A percentile compares a stretch with the other conserved stretches of the same genome.
These are phyloP conservation scores for Ramaria sp. DNA, from an alignment of 768 basidiomycete genomes.

Conservation along the genomic window DNA sequence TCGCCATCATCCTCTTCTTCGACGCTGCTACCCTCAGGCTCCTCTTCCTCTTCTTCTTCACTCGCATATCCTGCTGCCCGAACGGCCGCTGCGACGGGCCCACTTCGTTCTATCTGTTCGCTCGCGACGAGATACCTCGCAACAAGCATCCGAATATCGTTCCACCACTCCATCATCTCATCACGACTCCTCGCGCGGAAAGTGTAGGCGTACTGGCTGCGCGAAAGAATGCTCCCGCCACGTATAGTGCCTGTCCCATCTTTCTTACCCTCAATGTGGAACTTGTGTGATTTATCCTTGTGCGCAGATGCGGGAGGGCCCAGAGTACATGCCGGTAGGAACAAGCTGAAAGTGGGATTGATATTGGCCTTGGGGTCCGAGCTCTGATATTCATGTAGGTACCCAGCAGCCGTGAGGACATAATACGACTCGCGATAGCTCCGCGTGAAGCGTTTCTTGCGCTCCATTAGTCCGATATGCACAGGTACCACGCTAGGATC, in stretches of 20 bases:
- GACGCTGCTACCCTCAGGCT: slow-evolving; percentile 50
- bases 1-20: slow-evolving; percentile 38
- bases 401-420: slow-evolving; percentile 91
- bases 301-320: slow-evolving; percentile 70
- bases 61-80: slow-evolving; percentile 80
- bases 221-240: slow-evolving; percentile 37
- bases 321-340: slow-evolving; percentile 91
- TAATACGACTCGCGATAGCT: slow-evolving; percentile 79
- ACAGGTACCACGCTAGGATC: slow-evolving; percentile 80
- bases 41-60: slow-evolving; percentile 53
- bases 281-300: slow-evolving; percentile 76
- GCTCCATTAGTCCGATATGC: slow-evolving; percentile 83
- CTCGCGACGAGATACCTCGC: slow-evolving; percentile 89
- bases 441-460: slow-evolving; percentile 92
- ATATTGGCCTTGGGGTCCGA: slow-evolving; percentile 52
- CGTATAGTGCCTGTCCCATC: slow-evolving; percentile 65
- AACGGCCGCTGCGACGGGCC: slow-evolving; percentile 89
- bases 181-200: slow-evolving; percentile 85
- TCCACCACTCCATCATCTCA: slow-evolving; percentile 99
- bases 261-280: slow-evolving; percentile 91
- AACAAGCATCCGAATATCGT: slow-evolving; percentile 89
- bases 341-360: slow-evolving; percentile 71
- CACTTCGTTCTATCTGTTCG: slow-evolving; percentile 85
- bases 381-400: slow-evolving; percentile 82
- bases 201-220: slow-evolving; percentile 64